phyloP scores from a whole-genome alignment of 768 basidiomycete species.

The Rhodotorula babjevae region DNA sequence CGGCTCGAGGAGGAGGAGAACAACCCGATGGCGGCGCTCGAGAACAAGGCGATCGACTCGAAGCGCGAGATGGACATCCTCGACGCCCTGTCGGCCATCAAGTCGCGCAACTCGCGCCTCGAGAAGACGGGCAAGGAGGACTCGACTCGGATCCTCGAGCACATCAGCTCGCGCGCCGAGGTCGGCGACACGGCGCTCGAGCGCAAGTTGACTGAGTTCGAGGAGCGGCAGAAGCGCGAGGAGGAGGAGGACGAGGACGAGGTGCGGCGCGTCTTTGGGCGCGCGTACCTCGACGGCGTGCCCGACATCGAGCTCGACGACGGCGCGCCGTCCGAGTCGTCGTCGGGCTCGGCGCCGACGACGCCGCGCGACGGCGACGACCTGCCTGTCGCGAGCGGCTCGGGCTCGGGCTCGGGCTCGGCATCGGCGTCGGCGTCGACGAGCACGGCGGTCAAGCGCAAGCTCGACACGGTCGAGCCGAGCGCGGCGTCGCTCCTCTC shows the following conservation, averaged over 20 bases:
- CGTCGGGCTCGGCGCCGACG: slow-evolving; percentile 41
- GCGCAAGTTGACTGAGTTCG: slow-evolving; percentile 61
- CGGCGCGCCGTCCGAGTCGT: slow-evolving; percentile 38
- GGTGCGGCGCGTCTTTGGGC: slow-evolving; percentile 81
- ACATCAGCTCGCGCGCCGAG: slow-evolving; percentile 54
- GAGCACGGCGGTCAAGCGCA: slow-evolving; percentile 59
- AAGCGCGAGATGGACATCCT: slow-evolving; percentile 98
- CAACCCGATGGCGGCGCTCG: slow-evolving; percentile 94
- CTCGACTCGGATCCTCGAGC: slow-evolving; percentile 61
- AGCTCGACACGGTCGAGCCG: slow-evolving; percentile 73
- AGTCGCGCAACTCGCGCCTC: slow-evolving; percentile 78
- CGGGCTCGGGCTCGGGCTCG: slow-evolving; percentile 30
- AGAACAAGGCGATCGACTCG: slow-evolving; percentile 84
- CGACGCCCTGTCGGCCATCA: slow-evolving; percentile 88
- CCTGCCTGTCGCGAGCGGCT: slow-evolving; percentile 42
- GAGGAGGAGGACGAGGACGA: slow-evolving; percentile 90
- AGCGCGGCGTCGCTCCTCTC: slow-evolving; percentile 64
- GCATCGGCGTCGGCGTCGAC: neutral
- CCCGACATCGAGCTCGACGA: slow-evolving; percentile 40
- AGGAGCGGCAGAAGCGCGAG: slow-evolving; percentile 55
- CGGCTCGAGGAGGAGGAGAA: slow-evolving; percentile 83
- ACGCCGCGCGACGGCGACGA: slow-evolving; percentile 42
- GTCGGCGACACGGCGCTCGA: slow-evolving; percentile 55
- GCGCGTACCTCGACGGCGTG: slow-evolving; percentile 51
- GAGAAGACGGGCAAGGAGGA: slow-evolving; percentile 62